phyloP scores from a whole-genome alignment of 2,329 filamentous ascomycete species.

The Alternaria tenuissima region DNA sequence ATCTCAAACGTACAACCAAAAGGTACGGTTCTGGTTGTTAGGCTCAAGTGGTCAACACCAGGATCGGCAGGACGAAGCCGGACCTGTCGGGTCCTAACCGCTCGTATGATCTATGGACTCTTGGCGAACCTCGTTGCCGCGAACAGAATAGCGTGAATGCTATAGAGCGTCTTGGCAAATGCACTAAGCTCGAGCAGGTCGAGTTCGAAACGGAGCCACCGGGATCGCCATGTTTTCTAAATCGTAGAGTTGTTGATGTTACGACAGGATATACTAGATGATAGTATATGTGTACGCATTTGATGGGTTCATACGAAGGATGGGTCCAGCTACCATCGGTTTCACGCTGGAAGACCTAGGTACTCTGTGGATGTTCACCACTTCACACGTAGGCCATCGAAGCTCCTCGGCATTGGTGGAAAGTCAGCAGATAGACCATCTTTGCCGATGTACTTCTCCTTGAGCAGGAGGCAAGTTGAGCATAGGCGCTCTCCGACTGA shows the following conservation, averaged over 20 bases:
- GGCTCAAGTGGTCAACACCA: too few species aligned
- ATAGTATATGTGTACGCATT: too few species aligned
- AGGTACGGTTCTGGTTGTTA: too few species aligned
- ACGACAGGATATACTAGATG: too few species aligned
- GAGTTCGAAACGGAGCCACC: background rate
- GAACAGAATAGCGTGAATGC: background rate
- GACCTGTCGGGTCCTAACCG: background rate
- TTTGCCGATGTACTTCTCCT: constrained; percentile 16
- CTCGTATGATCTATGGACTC: background rate
- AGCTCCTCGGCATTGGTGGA: constrained; percentile 13
- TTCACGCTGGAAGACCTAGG: too few species aligned
- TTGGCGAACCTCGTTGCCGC: background rate
- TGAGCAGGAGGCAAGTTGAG: constrained; percentile 11
- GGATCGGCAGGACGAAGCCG: background rate
- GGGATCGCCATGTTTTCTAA: background rate
- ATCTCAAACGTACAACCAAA: background rate
- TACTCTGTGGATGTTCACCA: background rate
- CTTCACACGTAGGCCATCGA: constrained; percentile 1
- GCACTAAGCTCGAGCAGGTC: background rate
- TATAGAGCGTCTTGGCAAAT: background rate
- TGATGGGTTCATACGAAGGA: background rate
- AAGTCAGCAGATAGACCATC: constrained; percentile 20
- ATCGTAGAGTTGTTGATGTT: too few species aligned
- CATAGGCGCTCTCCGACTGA: constrained; percentile 9
- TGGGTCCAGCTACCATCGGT: background rate